Evolutionary conservation across 2,329 filamentous ascomycete genomes (phyloP), one percentile per base, ranked within the genome.

Genomic region (Didymella pomorum): DNA sequence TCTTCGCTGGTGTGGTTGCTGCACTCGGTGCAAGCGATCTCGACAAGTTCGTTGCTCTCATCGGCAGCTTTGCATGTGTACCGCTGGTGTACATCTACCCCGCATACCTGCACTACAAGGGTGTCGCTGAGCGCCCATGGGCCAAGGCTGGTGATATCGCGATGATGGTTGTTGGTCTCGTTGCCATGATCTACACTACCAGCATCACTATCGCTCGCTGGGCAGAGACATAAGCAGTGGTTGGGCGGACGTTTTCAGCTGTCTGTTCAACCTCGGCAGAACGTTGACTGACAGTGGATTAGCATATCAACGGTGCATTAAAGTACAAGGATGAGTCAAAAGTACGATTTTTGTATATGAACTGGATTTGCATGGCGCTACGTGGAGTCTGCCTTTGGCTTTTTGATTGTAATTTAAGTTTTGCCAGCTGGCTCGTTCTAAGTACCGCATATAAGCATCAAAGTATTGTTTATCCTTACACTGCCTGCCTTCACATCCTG

Each of bases 61-160:
- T 92, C 63, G 89, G 89, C 12, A 88, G 85, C 35, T 87, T 90
- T 69, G 89, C 89, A 2, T 92, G 89, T 66, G 87, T 92, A 52
- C 89, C 89, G 14, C 76, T 92, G 63, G 89, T 92, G 11, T 92
- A 92, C 75, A 89, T 92, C 58, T 92, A 92, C 70, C 89, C 90
- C 42, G 84, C 90, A 0, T 87, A 83, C 61, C 71, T 93, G 69
- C 90, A 93, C 73, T 89, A 86, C 76, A 86, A 83, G 67, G 89
- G 87, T 4, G 81, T 89, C 3, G 89, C 89, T 7, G 79, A 82
- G 47, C 84, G 81, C n/a, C 75, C 72, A 29, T 79, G 75, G 71
- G 83, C 79, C 26, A 90, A 87, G 77, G 72, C 76, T 2, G 80
- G 85, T 4, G 89, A 93, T 69, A 59, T 89, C 4, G 70, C 79